Percentiles rank a stretch among this genome's conserved stretches.
These are phyloP conservation scores for Butyriboletus loyo DNA, from an alignment of 768 basidiomycete species.

Conservation along the genomic window DNA sequence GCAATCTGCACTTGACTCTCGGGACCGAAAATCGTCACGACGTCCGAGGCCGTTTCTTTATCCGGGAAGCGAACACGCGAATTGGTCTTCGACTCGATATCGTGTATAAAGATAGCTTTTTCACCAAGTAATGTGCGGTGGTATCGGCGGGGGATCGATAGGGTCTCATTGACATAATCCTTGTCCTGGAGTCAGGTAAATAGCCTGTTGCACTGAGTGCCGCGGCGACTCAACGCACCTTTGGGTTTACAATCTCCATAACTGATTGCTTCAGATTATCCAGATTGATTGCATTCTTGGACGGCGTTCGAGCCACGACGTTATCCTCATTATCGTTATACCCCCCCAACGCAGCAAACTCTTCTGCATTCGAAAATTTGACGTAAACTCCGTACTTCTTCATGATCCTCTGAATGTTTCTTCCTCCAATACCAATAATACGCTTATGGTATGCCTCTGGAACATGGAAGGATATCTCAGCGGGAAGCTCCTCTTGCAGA, in stretches of 20 bases:
- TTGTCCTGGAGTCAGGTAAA: constrained; percentile 64
- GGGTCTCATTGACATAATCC: constrained; percentile 91
- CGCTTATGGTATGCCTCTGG: constrained; percentile 98
- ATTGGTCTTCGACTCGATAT: constrained; percentile 96
- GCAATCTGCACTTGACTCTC: constrained; percentile 97
- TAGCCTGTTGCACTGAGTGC: neutral
- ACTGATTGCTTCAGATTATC: constrained; percentile 94
- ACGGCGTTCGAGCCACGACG: constrained; percentile 95
- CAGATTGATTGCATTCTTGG: constrained; percentile 94
- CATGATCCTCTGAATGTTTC: constrained; percentile 99
- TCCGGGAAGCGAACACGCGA: constrained; percentile 90
- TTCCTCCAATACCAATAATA: constrained; percentile 96
- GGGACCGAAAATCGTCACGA: constrained; percentile 94
- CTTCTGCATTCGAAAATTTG: constrained; percentile 97
- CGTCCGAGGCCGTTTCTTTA: constrained; percentile 91
- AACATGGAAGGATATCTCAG: constrained; percentile 98
- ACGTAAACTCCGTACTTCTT: constrained; percentile 99
- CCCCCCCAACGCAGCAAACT: constrained; percentile 91
- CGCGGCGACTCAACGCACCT: constrained; percentile 48
- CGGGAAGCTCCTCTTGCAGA: constrained; percentile 95
- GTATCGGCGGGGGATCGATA: constrained; percentile 91
- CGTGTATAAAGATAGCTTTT: constrained; percentile 94
- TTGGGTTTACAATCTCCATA: constrained; percentile 96
- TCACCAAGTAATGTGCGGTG: constrained; percentile 94
- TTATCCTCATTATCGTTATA: constrained; percentile 98